Percentiles rank a stretch among this genome's conserved stretches.
Conservation (phyloP, 1,284 basidiomycete species). For the Serendipita sp. region DNA sequence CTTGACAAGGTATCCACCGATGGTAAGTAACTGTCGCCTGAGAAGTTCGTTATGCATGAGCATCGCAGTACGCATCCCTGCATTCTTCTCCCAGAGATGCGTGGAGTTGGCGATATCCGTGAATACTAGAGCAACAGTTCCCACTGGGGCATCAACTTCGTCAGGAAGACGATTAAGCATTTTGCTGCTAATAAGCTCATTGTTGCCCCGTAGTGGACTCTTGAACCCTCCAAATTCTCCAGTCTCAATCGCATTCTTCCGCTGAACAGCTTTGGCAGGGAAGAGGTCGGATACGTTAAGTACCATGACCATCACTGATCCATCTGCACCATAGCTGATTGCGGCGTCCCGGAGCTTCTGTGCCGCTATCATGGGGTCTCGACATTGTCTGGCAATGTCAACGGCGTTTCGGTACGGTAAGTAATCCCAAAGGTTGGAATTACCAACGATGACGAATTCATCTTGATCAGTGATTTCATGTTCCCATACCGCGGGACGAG, state of each 20-base stretch:
- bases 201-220: conserved; percentile 12
- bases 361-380: conserved; percentile 92
- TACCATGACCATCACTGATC: conserved; percentile 97
- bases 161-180: conserved; percentile 48
- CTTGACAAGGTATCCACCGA: conserved; percentile 98
- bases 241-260: conserved; percentile 38
- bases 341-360: conserved; percentile 96
- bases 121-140: conserved; percentile 89
- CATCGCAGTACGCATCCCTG: conserved; percentile 93
- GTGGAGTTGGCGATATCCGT: conserved; percentile 98
- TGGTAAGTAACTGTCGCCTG: conserved; percentile 74
- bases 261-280: conserved; percentile 25
- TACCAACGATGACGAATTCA: conserved; percentile 95
- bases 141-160: conserved; percentile 79
- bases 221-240: conserved; percentile 30
- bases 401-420: conserved; percentile 94
- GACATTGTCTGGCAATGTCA: conserved; percentile 81
- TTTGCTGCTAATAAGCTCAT: conserved; percentile 21
- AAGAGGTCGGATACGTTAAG: conserved; percentile 76
- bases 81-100: conserved; percentile 91
- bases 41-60: conserved; percentile 81
- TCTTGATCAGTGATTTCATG: conserved; percentile 72
- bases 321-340: conserved; percentile 90
- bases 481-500: conserved; percentile 64
- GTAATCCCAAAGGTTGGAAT: conserved; percentile 86